phyloP scores from a whole-genome alignment of 345 rosid species.

The Syzygium grande region DNA sequence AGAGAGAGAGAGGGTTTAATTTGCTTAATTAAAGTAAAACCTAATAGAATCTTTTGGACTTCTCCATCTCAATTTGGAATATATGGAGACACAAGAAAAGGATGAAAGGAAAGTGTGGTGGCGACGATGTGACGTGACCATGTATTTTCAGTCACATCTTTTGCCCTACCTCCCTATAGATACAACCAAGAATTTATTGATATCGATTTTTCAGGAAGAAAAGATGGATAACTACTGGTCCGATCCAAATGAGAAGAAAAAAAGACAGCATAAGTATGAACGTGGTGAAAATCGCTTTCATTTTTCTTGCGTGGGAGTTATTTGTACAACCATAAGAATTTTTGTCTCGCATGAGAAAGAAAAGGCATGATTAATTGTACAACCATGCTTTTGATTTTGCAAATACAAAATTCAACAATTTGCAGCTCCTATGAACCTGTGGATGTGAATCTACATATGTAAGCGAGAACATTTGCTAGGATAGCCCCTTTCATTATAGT shows the following conservation, averaged over 20 bases:
- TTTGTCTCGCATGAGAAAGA: no score
- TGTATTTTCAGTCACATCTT: not conserved
- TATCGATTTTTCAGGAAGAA: not conserved
- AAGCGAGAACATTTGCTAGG: conserved; percentile 19
- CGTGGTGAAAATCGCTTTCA: not conserved
- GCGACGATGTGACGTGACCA: not conserved
- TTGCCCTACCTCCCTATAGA: no score
- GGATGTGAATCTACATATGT: conserved; percentile 2
- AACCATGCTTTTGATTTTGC: not conserved
- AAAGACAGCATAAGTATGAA: not conserved
- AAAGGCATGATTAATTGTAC: not conserved
- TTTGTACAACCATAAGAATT: no score
- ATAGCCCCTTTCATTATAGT: conserved; percentile 36
- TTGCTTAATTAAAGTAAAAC: no score
- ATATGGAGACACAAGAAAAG: no score
- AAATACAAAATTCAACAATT: not conserved
- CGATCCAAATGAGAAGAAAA: not conserved
- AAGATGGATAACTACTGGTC: not conserved
- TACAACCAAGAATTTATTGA: not conserved
- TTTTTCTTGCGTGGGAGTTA: not conserved
- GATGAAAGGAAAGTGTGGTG: not conserved
- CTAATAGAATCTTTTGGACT: not conserved
- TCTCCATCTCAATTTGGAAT: not conserved
- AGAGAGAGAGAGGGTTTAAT: no score
- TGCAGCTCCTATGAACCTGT: not conserved